These are phyloP conservation scores for Aquanectria penicillioides DNA, from an alignment of 2,329 filamentous ascomycete species.

Conservation along the genomic window DNA sequence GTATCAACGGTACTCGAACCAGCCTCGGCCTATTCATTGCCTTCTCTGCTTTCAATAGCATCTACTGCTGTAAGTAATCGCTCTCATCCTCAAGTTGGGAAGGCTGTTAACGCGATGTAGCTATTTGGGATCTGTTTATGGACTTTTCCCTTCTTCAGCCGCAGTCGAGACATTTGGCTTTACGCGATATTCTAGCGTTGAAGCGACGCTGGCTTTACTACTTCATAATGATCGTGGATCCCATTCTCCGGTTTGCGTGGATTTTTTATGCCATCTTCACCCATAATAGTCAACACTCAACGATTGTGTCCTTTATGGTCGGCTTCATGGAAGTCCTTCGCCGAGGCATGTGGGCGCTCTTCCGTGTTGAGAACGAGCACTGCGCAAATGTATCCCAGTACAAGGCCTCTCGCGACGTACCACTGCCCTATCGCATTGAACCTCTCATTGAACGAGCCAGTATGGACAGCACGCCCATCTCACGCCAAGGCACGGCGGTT, in stretches of 20 bases:
- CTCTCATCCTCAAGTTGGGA: not conserved
- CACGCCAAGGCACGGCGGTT: slow-evolving; percentile 20
- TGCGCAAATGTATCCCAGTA: slow-evolving; percentile 91
- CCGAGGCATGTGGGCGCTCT: slow-evolving; percentile 88
- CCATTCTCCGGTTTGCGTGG: slow-evolving; percentile 91
- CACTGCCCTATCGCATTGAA: slow-evolving; percentile 79
- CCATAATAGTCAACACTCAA: slow-evolving; percentile 82
- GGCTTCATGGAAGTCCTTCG: slow-evolving; percentile 83
- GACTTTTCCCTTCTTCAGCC: slow-evolving; percentile 93
- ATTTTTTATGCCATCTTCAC: slow-evolving; percentile 91
- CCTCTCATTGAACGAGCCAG: slow-evolving; percentile 56
- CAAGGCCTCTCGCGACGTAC: slow-evolving; percentile 88
- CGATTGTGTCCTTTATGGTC: slow-evolving; percentile 82
- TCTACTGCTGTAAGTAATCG: slow-evolving; percentile 77
- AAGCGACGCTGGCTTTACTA: slow-evolving; percentile 89
- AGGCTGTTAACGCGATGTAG: slow-evolving; percentile 48
- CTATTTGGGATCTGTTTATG: slow-evolving; percentile 95
- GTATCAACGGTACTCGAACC: slow-evolving; percentile 69
- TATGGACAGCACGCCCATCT: slow-evolving; percentile 39
- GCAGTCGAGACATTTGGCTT: slow-evolving; percentile 70
- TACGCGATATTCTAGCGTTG: slow-evolving; percentile 83
- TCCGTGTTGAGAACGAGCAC: slow-evolving; percentile 98
- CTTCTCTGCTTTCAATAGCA: slow-evolving; percentile 81
- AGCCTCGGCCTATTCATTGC: slow-evolving; percentile 79
- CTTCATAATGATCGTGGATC: slow-evolving; percentile 81